phyloP scores from a whole-genome alignment of 352 stramenopile genomes.

The Phytophthora litchii region DNA sequence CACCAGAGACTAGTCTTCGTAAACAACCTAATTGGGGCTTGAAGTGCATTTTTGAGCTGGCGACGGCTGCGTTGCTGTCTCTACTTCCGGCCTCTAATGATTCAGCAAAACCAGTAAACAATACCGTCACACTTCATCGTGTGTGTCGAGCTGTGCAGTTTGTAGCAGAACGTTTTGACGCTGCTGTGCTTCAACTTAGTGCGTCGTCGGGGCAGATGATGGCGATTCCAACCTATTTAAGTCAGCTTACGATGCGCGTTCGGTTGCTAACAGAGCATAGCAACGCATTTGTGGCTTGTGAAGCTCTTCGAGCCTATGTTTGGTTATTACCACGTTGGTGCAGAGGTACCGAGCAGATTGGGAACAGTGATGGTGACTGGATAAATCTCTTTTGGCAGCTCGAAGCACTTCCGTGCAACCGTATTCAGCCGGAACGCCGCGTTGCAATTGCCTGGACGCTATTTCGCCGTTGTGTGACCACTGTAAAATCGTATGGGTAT shows the following conservation, averaged over 20 bases:
- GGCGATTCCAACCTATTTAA: constrained; percentile 41
- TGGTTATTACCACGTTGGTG: constrained; percentile 65
- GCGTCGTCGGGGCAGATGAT: constrained; percentile 47
- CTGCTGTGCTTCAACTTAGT: constrained; percentile 49
- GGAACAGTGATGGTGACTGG: constrained; percentile 39
- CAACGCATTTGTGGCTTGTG: constrained; percentile 62
- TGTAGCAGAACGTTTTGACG: constrained; percentile 56
- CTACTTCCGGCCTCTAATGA: constrained; percentile 45
- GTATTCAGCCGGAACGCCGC: constrained; percentile 56
- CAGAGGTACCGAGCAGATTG: background rate
- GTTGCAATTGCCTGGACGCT: constrained; percentile 66
- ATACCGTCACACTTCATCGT: constrained; percentile 27
- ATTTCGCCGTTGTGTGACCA: constrained; percentile 62
- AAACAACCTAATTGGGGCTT: constrained; percentile 48
- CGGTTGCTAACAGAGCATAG: constrained; percentile 41
- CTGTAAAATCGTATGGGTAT: constrained; percentile 40
- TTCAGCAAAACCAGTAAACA: constrained; percentile 1
- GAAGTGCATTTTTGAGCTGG: constrained; percentile 68
- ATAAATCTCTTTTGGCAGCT: constrained; percentile 52
- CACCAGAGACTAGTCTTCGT: constrained; percentile 45
- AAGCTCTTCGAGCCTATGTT: constrained; percentile 69
- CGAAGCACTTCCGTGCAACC: constrained; percentile 45
- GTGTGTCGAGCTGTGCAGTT: constrained; percentile 54
- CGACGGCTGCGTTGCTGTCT: constrained; percentile 41
- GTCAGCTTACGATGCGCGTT: constrained; percentile 54